Conservation (phyloP, 192 early-diverging fungal species). For the Coemansia brasiliensis region DNA sequence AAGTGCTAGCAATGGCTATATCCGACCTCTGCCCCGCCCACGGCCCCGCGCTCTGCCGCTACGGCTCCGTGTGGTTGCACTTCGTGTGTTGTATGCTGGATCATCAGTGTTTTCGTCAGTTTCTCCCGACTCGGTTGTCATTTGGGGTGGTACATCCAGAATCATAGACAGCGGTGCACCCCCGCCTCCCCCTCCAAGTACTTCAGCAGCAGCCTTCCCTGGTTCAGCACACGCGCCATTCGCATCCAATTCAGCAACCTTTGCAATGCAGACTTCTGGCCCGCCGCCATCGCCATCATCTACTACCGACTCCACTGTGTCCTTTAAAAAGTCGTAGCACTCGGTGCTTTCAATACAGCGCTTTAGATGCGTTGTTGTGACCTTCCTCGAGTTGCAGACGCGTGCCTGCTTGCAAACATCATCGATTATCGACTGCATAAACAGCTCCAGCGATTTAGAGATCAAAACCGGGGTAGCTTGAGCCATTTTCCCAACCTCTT, state of each 20-base stretch:
- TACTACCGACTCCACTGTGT: conserved; percentile 78
- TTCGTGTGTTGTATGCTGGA: conserved; percentile 17
- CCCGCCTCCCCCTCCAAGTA: conserved; percentile 48
- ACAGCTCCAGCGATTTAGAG: conserved; percentile 86
- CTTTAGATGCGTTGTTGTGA: conserved; percentile 85
- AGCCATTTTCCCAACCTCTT: conserved; percentile 98
- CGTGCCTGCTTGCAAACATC: conserved; percentile 83
- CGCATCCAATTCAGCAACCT: conserved; percentile 38
- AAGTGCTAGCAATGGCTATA: not conserved
- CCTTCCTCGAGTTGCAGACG: conserved; percentile 73
- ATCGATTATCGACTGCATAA: conserved; percentile 91
- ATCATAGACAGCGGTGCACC: conserved; percentile 53
- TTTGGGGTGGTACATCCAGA: conserved; percentile 26
- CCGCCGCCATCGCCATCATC: conserved; percentile 63
- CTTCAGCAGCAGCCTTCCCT: conserved; percentile 8
- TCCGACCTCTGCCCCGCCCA: conserved; percentile 31
- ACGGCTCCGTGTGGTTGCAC: conserved; percentile 29
- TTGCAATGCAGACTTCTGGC: conserved; percentile 36
- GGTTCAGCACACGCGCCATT: not conserved
- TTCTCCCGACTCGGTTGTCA: conserved; percentile 25
- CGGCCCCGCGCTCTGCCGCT: conserved; percentile 40
- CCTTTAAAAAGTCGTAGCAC: conserved; percentile 92
- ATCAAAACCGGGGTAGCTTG: conserved; percentile 95
- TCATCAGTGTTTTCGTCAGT: conserved; percentile 28
- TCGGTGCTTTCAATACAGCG: conserved; percentile 73